A percentile compares a stretch with the other conserved stretches of the same genome.
These are phyloP conservation scores for Myochromella boudieri DNA, from an alignment of 768 basidiomycete species.

Conservation along the genomic window DNA sequence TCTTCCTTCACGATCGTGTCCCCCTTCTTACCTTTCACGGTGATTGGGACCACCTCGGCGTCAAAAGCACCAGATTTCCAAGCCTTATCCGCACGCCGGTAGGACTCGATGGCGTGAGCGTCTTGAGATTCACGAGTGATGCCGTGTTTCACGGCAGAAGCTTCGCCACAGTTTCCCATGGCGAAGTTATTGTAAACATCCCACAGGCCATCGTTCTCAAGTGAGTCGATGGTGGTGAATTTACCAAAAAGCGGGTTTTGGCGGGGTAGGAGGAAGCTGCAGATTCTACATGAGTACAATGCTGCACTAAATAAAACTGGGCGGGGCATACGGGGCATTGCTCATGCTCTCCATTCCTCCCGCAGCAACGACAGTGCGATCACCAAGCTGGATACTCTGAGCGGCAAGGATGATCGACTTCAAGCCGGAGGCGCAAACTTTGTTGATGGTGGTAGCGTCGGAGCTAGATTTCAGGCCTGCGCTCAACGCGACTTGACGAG, in stretches of 20 bases:
- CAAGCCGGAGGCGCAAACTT: conserved; percentile 98
- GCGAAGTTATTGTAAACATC: conserved; percentile 97
- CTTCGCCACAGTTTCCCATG: conserved; percentile 97
- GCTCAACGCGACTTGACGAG: conserved; percentile 91
- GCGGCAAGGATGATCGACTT: conserved; percentile 94
- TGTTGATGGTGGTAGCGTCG: conserved; percentile 99
- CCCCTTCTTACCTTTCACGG: conserved; percentile 92
- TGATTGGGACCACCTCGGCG: conserved; percentile 86
- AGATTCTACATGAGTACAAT: conserved; percentile 3
- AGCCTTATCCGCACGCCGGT: conserved; percentile 88
- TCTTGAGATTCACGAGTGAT: conserved; percentile 91
- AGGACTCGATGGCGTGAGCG: conserved; percentile 90
- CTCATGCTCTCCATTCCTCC: conserved; percentile 99
- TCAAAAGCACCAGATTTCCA: conserved; percentile 87
- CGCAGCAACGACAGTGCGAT: conserved; percentile 83
- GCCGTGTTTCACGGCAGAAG: conserved; percentile 73
- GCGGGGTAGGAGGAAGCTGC: conserved; percentile 79
- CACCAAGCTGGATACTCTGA: conserved; percentile 86
- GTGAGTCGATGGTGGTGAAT: conserved; percentile 82
- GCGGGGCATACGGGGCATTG: conserved; percentile 83
- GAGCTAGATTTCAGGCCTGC: conserved; percentile 83
- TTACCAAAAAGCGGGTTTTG: conserved; percentile 86
- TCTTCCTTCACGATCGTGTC: conserved; percentile 89
- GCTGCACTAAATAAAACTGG: neutral
- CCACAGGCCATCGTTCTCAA: conserved; percentile 92